phyloP scores from a whole-genome alignment of 1,284 basidiomycete genomes.

The Ceratobasidium sp. region DNA sequence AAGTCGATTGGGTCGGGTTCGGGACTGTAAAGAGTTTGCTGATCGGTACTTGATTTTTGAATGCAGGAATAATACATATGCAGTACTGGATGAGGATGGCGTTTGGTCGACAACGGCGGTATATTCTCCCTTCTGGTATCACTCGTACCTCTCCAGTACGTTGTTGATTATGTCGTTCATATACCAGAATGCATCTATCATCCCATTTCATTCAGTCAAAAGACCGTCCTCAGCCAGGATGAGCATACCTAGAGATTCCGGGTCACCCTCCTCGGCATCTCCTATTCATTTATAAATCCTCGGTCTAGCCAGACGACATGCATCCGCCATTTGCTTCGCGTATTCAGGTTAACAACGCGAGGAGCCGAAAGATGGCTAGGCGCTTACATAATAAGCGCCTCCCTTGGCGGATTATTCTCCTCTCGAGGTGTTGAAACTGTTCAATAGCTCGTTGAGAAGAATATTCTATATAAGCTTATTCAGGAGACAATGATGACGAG shows the following conservation, averaged over 20 bases:
- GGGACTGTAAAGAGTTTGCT: constrained; percentile 60
- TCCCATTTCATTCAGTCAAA: background rate
- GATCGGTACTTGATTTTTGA: background rate
- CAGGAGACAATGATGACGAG: background rate
- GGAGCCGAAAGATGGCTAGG: background rate
- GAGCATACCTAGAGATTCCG: constrained; percentile 84
- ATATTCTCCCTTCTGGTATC: constrained; percentile 92
- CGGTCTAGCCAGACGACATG: constrained; percentile 87
- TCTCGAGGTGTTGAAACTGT: constrained; percentile 81
- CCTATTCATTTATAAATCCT: constrained; percentile 98
- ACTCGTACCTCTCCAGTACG: constrained; percentile 89
- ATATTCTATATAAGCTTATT: constrained; percentile 66
- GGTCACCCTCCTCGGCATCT: constrained; percentile 87
- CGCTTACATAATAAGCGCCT: constrained; percentile 90
- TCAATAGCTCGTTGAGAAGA: constrained; percentile 94
- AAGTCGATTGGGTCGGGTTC: constrained; percentile 72
- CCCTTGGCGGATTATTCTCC: constrained; percentile 86
- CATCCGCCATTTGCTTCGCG: constrained; percentile 86
- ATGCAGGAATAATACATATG: constrained; percentile 46
- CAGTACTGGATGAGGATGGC: constrained; percentile 65
- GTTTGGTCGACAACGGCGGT: constrained; percentile 74
- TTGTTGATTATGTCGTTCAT: constrained; percentile 99
- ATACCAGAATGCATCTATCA: constrained; percentile 87
- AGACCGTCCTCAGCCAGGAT: background rate
- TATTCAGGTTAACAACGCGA: constrained; percentile 13